phyloP scores from a whole-genome alignment of 1,139 yeast genomes.

The Protomyces gravidus region DNA sequence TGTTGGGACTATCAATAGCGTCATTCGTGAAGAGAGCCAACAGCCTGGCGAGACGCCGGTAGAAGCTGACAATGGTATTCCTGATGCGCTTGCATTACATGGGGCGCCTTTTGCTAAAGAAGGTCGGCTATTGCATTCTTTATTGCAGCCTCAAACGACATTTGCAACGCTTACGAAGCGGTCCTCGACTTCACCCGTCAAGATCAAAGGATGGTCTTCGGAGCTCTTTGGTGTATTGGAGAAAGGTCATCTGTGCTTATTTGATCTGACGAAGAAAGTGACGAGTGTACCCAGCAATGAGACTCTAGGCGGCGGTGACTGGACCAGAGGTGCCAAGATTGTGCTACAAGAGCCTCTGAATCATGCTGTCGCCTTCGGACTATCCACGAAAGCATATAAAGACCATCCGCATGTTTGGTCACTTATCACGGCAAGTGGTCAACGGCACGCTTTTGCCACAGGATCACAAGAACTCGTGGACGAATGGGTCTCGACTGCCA shows the following conservation, averaged over 20 bases:
- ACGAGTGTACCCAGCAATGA: slow-evolving; percentile 20
- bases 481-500: slow-evolving; percentile 71
- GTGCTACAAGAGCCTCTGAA: slow-evolving; percentile 39
- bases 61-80: slow-evolving; percentile 41
- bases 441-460: slow-evolving; percentile 44
- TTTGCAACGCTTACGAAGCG: not conserved
- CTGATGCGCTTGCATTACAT: slow-evolving; percentile 56
- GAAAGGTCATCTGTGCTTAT: slow-evolving; percentile 40
- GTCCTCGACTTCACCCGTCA: slow-evolving; percentile 18
- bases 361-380: slow-evolving; percentile 38
- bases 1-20: slow-evolving; percentile 39
- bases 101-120: slow-evolving; percentile 81
- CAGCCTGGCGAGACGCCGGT: not conserved
- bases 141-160: slow-evolving; percentile 41
- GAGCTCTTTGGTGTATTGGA: slow-evolving; percentile 40
- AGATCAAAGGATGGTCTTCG: slow-evolving; percentile 38
- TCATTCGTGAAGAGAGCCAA: slow-evolving; percentile 37
- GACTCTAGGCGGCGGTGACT: slow-evolving; percentile 60
- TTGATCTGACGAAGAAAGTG: slow-evolving; percentile 36
- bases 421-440: slow-evolving; percentile 41
- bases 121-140: slow-evolving; percentile 58
- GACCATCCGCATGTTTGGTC: slow-evolving; percentile 38
- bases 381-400: slow-evolving; percentile 32
- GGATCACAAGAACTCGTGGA: slow-evolving; percentile 66
- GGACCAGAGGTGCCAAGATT: slow-evolving; percentile 48